phyloP scores from a whole-genome alignment of 495 filamentous ascomycete species.

The Aspergillus asperescens region DNA sequence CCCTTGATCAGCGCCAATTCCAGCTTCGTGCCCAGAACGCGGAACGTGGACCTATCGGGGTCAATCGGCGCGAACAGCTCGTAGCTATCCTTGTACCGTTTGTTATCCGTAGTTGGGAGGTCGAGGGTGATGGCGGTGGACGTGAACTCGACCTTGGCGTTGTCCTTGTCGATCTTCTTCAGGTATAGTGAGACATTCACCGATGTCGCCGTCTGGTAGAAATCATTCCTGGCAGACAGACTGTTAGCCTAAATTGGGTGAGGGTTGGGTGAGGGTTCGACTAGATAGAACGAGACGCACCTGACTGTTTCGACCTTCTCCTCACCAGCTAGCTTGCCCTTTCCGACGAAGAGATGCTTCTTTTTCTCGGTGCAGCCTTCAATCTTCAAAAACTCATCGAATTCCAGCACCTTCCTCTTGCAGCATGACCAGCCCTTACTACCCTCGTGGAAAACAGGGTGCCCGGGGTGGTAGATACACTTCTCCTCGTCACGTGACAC shows the following conservation, averaged over 20 bases:
- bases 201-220: slow-evolving; percentile 83
- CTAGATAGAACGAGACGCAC: slow-evolving; percentile 37
- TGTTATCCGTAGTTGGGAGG: slow-evolving; percentile 76
- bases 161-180: slow-evolving; percentile 89
- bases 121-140: slow-evolving; percentile 61
- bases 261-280: not conserved
- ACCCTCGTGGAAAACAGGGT: slow-evolving; percentile 91
- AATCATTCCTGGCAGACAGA: slow-evolving; percentile 61
- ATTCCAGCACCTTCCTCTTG: slow-evolving; percentile 90
- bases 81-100: slow-evolving; percentile 71
- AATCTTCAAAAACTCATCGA: slow-evolving; percentile 96
- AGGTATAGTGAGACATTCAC: slow-evolving; percentile 91
- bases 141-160: slow-evolving; percentile 63
- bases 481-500: slow-evolving; percentile 62
- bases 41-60: slow-evolving; percentile 64
- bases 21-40: slow-evolving; percentile 91
- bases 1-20: slow-evolving; percentile 81
- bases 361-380: slow-evolving; percentile 79
- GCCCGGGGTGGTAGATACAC: slow-evolving; percentile 81
- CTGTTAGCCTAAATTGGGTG: not conserved
- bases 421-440: slow-evolving; percentile 97
- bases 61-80: slow-evolving; percentile 75
- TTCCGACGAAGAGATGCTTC: slow-evolving; percentile 82
- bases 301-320: slow-evolving; percentile 62
- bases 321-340: slow-evolving; percentile 55